Conservation (phyloP, 2,329 filamentous ascomycete genomes). For the Penicillium fuscoglaucum region DNA sequence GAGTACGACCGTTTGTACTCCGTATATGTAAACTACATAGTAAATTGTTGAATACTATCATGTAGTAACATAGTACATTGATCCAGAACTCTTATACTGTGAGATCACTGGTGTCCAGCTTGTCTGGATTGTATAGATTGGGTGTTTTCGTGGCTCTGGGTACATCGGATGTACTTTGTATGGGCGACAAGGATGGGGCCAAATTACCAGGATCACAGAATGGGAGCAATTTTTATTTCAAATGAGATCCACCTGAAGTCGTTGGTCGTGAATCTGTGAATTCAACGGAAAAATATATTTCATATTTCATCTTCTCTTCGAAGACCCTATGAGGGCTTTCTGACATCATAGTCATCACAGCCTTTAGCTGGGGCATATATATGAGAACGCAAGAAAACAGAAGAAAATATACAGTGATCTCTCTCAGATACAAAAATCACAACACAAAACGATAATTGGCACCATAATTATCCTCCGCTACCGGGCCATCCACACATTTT, state of each 20-base stretch:
- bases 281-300: not conserved
- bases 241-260: not conserved
- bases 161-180: not conserved
- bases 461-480: conserved; percentile 45
- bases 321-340: not conserved
- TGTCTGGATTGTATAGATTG: not conserved
- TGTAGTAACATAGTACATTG: not conserved
- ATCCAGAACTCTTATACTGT: not conserved
- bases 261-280: not conserved
- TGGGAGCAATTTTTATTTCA: not conserved
- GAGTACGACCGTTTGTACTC: not conserved
- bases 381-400: not conserved
- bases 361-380: not conserved
- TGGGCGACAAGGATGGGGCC: not conserved
- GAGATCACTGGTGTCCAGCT: not conserved
- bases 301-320: not conserved
- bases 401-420: not conserved
- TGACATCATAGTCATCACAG: conserved; percentile 1
- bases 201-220: not conserved
- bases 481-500: conserved; percentile 17
- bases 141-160: not conserved
- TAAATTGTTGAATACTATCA: not conserved
- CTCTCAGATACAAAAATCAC: conserved; percentile 14
- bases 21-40: not conserved
- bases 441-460: conserved; percentile 41